Evolutionary conservation across 805 yeast genomes (phyloP).

Genomic region (Metschnikowia kunwiensis): DNA sequence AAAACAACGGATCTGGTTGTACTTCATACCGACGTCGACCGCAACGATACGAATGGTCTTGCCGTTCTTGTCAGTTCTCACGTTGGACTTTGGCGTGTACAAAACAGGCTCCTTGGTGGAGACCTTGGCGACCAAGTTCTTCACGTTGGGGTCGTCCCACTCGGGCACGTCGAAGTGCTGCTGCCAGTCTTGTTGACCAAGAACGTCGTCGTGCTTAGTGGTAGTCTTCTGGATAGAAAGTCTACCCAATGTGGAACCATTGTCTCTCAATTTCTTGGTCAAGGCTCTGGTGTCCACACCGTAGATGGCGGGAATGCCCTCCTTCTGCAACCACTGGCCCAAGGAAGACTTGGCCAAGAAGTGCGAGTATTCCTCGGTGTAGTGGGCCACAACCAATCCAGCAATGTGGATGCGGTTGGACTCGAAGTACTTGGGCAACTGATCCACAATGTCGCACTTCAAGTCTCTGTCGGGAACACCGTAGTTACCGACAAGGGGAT

Average conservation of each 20-base stretch:
- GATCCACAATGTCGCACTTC: slow-evolving; percentile 68
- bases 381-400: slow-evolving; percentile 94
- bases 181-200: slow-evolving; percentile 51
- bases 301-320: slow-evolving; percentile 92
- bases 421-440: slow-evolving; percentile 89
- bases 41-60: slow-evolving; percentile 80
- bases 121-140: slow-evolving; percentile 89
- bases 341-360: slow-evolving; percentile 88
- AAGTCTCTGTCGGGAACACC: slow-evolving; percentile 91
- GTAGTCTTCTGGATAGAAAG: slow-evolving; percentile 56
- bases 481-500: slow-evolving; percentile 95
- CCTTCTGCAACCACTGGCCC: slow-evolving; percentile 88
- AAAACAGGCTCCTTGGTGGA: slow-evolving; percentile 73
- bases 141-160: slow-evolving; percentile 89
- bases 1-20: slow-evolving; percentile 95
- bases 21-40: slow-evolving; percentile 97
- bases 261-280: slow-evolving; percentile 88
- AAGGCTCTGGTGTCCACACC: slow-evolving; percentile 97
- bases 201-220: slow-evolving; percentile 29
- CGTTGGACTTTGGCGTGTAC: slow-evolving; percentile 65
- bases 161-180: slow-evolving; percentile 69
- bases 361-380: slow-evolving; percentile 95
- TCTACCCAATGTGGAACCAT: slow-evolving; percentile 93
- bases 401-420: slow-evolving; percentile 91
- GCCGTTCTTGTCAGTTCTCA: slow-evolving; percentile 62